Conservation (phyloP, 352 stramenopile genomes). For the Phytophthora constricta region DNA sequence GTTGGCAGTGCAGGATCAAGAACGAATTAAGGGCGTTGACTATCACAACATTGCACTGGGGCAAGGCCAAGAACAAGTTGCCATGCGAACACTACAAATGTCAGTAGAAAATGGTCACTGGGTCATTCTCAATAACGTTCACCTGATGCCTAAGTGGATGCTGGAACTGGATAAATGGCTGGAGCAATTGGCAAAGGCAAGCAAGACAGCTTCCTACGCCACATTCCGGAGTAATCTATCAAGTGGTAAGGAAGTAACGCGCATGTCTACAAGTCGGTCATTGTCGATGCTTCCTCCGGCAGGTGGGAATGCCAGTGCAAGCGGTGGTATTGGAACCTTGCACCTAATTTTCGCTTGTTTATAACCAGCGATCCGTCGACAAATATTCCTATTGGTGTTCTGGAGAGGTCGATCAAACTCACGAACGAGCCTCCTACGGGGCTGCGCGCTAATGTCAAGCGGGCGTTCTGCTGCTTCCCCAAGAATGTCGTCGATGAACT, state of each 20-base stretch:
- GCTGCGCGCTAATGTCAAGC: slow-evolving; percentile 91
- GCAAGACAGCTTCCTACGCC: slow-evolving; percentile 58
- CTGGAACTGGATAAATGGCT: slow-evolving; percentile 93
- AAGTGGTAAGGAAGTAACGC: slow-evolving; percentile 25
- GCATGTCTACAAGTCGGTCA: slow-evolving; percentile 32
- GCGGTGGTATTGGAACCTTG: slow-evolving; percentile 35
- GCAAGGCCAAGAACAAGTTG: slow-evolving; percentile 93
- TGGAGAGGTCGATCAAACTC: slow-evolving; percentile 91
- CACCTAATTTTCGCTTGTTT: slow-evolving; percentile 89
- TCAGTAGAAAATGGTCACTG: slow-evolving; percentile 93
- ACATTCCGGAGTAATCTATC: slow-evolving; percentile 31
- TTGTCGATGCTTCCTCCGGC: slow-evolving; percentile 15
- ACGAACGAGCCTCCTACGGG: slow-evolving; percentile 89
- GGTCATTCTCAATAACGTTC: slow-evolving; percentile 96
- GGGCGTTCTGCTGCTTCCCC: slow-evolving; percentile 80
- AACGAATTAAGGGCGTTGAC: slow-evolving; percentile 93
- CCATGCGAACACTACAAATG: slow-evolving; percentile 88
- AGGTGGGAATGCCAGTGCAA: slow-evolving; percentile 1
- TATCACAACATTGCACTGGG: slow-evolving; percentile 97
- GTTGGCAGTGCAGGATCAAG: slow-evolving; percentile 91
- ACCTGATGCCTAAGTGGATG: slow-evolving; percentile 95
- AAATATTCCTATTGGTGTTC: slow-evolving; percentile 87
- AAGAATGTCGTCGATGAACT: slow-evolving; percentile 84
- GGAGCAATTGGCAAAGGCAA: slow-evolving; percentile 75
- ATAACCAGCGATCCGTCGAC: slow-evolving; percentile 90